phyloP scores from a whole-genome alignment of 2,329 filamentous ascomycete genomes.

The Reticulascus tulasneorum region DNA sequence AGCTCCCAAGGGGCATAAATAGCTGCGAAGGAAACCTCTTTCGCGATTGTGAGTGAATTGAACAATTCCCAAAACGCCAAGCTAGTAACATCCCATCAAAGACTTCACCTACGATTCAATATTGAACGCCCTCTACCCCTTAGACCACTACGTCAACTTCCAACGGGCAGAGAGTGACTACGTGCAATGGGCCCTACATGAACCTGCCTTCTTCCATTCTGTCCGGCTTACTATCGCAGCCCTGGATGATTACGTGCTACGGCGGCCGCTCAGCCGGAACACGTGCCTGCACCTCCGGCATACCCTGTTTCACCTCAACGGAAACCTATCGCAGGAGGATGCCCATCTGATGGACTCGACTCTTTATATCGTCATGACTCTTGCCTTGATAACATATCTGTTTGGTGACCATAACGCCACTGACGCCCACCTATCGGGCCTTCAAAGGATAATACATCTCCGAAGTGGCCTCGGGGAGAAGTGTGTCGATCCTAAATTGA shows the following conservation, averaged over 20 bases:
- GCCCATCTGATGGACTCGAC: not conserved
- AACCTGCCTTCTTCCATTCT: slow-evolving; percentile 2
- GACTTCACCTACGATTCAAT: no score
- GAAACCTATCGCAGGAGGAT: not conserved
- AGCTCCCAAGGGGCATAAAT: no score
- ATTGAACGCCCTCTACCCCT: slow-evolving; percentile 1
- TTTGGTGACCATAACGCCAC: slow-evolving; percentile 2
- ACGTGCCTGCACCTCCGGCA: slow-evolving; percentile 1
- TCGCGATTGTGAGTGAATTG: no score
- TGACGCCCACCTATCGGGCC: slow-evolving; percentile 2
- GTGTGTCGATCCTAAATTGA: no score
- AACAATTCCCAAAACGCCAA: no score
- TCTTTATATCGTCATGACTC: slow-evolving; percentile 3
- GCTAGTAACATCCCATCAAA: no score
- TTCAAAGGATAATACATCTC: slow-evolving; percentile 1
- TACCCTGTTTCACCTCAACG: slow-evolving; percentile 1
- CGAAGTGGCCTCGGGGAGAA: no score
- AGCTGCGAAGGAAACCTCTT: no score
- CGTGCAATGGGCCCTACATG: slow-evolving; percentile 3
- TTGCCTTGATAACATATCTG: slow-evolving; percentile 2
- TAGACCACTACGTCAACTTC: slow-evolving; percentile 3
- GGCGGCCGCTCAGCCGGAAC: not conserved
- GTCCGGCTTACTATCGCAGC: slow-evolving; percentile 1
- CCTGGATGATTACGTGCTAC: not conserved
- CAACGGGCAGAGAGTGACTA: slow-evolving; percentile 1